Base-by-base conservation (phyloP, 179 eudicot species). In the Nepenthes alata region DNA sequence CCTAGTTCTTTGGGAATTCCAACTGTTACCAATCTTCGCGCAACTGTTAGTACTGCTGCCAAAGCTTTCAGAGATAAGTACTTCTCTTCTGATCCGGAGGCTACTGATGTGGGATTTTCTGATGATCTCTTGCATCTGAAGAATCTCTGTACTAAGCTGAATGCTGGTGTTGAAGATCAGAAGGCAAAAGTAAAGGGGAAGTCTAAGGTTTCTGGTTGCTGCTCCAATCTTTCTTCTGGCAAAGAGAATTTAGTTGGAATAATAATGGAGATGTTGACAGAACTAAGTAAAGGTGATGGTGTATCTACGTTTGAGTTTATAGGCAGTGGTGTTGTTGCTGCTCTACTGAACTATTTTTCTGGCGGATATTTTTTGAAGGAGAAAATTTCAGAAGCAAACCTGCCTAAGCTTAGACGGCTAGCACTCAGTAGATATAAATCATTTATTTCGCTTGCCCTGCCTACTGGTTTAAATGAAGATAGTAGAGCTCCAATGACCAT, bases 301-400 rank as follows among this genome's bases (percentile, higher is more conserved):
- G 97, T 94, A 55, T 94, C 99, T n/a, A 91, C 96, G 44, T 94
- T 90, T 71, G 99, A 94, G 80, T 94, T 94, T 63, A 88, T 83
- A 70, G 99, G 99, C n/a, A 94, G 99, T 78, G 97, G 99, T 16
- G 97, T 78, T 53, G 95, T 91, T 63, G 78, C 70, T 37, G 76
- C 99, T 55, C 66, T 90, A 44, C 81, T 94, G 58, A 84, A 80
- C 79, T 94, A 91, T 65, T 87, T 94, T 59, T 91, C 97, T 6
- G 91, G 89, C 75, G 97, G 97, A 16, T 79, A 65, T 65, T 88
- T 87, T 64, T 81, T 85, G 37, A 90, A 91, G 73, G 97, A 88
- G 63, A 85, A 71, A 71, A 63, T 85, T 16, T 85, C 89, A 7
- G 97, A 84, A 58, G 75, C 79, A 39, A 84, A 82, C 70, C 74